phyloP scores from a whole-genome alignment of 1,284 basidiomycete species.

The Thelephora terrestris region DNA sequence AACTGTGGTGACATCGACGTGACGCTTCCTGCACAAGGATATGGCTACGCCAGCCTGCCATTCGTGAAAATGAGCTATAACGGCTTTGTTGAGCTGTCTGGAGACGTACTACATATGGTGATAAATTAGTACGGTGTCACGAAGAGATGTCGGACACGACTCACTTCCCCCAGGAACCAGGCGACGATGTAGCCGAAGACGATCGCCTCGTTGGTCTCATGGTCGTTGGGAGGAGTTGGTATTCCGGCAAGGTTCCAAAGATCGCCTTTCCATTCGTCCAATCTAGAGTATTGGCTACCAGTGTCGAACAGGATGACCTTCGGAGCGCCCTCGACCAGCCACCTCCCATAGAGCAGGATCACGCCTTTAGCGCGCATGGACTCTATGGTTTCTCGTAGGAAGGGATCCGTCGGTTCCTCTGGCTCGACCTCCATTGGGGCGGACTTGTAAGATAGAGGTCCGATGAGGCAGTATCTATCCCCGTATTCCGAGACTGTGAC shows the following conservation, averaged over 20 bases:
- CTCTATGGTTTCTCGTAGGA: slow-evolving; percentile 62
- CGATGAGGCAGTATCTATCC: slow-evolving; percentile 88
- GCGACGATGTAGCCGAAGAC: slow-evolving; percentile 97
- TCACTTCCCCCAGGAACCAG: slow-evolving; percentile 97
- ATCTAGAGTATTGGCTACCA: slow-evolving; percentile 74
- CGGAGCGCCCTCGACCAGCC: slow-evolving; percentile 96
- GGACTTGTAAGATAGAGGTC: slow-evolving; percentile 93
- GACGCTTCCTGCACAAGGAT: slow-evolving; percentile 90
- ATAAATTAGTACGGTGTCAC: slow-evolving; percentile 3
- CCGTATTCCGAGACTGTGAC: slow-evolving; percentile 93
- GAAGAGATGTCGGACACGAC: slow-evolving; percentile 20
- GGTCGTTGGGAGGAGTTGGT: slow-evolving; percentile 90
- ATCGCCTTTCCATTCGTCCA: slow-evolving; percentile 98
- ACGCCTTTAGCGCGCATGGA: slow-evolving; percentile 82
- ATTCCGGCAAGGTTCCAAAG: slow-evolving; percentile 98
- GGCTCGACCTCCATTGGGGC: slow-evolving; percentile 98
- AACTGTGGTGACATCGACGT: slow-evolving; percentile 96
- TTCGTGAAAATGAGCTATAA: slow-evolving; percentile 98
- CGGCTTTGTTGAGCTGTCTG: slow-evolving; percentile 71
- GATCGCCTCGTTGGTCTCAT: slow-evolving; percentile 98
- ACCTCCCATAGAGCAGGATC: slow-evolving; percentile 91
- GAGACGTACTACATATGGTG: slow-evolving; percentile 54
- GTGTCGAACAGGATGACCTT: slow-evolving; percentile 94
- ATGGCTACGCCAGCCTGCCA: slow-evolving; percentile 99
- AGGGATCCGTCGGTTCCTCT: slow-evolving; percentile 72